phyloP scores from a whole-genome alignment of 2,329 filamentous ascomycete species.

The Malbranchea zuffiana region DNA sequence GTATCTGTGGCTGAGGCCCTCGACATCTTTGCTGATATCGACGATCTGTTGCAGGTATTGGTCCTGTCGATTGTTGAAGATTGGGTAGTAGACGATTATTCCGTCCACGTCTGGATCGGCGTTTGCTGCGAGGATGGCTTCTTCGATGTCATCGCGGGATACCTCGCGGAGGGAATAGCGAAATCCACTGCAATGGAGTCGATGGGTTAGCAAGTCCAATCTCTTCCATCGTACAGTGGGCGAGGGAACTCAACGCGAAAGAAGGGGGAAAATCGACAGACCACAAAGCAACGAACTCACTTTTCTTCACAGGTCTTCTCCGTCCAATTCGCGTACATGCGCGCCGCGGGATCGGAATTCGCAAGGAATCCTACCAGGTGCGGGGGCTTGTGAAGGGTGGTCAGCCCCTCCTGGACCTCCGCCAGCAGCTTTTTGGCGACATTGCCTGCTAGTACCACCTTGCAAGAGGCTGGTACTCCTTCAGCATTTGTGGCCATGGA shows the following conservation, averaged over 20 bases:
- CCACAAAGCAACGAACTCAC: conserved; percentile 45
- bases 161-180: conserved; percentile 75
- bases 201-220: not conserved
- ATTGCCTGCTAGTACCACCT: conserved; percentile 78
- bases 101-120: conserved; percentile 64
- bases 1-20: conserved; percentile 85
- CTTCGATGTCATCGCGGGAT: conserved; percentile 79
- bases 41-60: conserved; percentile 94
- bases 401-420: conserved; percentile 67
- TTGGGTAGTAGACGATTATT: conserved; percentile 97
- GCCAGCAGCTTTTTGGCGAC: conserved; percentile 71
- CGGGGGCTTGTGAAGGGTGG: conserved; percentile 60
- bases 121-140: conserved; percentile 77
- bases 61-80: conserved; percentile 84
- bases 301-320: conserved; percentile 93
- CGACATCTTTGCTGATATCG: conserved; percentile 81
- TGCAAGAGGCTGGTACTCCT: conserved; percentile 51
- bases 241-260: not conserved
- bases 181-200: conserved; percentile 71
- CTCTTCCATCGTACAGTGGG: not conserved
- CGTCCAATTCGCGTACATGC: conserved; percentile 94
- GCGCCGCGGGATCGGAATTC: conserved; percentile 78
- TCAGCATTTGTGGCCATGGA: conserved; percentile 25
- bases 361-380: conserved; percentile 84
- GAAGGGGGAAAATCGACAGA: conserved; percentile 16